Conservation (phyloP, 129 eudicot species). For the Artemisia tridentata region DNA sequence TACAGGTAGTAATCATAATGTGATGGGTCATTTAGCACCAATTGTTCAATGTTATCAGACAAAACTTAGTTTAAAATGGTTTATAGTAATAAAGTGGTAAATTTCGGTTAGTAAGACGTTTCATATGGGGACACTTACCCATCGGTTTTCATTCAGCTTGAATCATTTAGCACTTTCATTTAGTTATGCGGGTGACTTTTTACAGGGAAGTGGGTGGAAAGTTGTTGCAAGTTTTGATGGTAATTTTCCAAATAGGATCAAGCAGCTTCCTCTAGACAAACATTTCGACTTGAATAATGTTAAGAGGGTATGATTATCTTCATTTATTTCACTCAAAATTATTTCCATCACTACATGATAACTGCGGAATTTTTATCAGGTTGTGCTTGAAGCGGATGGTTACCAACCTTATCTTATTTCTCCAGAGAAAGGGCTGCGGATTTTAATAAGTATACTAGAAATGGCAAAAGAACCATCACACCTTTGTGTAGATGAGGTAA, state of each 20-base stretch:
- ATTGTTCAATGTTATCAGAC: not conserved
- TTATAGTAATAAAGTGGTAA: not conserved
- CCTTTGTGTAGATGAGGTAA: slow-evolving; percentile 98
- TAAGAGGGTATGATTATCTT: slow-evolving; percentile 59
- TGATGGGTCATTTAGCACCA: not conserved
- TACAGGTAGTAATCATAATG: not conserved
- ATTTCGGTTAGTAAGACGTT: too few relatives aligned
- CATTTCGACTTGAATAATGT: slow-evolving; percentile 93
- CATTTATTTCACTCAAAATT: not conserved
- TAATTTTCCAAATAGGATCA: slow-evolving; percentile 85
- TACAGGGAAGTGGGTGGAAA: slow-evolving; percentile 95
- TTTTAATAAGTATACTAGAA: slow-evolving; percentile 76
- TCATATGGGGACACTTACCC: too few relatives aligned
- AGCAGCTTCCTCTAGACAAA: slow-evolving; percentile 95
- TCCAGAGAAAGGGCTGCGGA: slow-evolving; percentile 95
- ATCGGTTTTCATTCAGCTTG: too few relatives aligned
- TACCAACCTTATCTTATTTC: slow-evolving; percentile 97
- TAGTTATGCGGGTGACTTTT: not conserved
- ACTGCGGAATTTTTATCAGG: slow-evolving; percentile 43
- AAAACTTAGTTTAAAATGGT: not conserved
- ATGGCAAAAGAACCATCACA: slow-evolving; percentile 97
- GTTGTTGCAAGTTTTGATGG: slow-evolving; percentile 97
- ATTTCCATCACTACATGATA: slow-evolving; percentile 8
- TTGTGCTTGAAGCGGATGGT: slow-evolving; percentile 98
- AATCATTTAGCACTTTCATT: too few relatives aligned